Evolutionary conservation across 345 rosid genomes (phyloP).

Genomic region (Populus alba): DNA sequence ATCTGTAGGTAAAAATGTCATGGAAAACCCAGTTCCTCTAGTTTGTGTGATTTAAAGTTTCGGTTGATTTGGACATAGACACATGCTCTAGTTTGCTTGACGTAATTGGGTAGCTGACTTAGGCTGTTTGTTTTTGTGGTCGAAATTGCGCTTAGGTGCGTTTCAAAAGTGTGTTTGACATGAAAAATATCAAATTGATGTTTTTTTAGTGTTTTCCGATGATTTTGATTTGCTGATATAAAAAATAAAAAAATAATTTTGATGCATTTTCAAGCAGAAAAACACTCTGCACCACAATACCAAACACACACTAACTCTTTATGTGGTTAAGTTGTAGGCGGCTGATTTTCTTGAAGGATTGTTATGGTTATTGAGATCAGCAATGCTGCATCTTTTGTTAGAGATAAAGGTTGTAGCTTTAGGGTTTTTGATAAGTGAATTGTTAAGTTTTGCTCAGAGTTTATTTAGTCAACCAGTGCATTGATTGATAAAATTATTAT

Average conservation of each 20-base stretch:
- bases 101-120: neutral
- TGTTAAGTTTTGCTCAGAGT: neutral
- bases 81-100: neutral
- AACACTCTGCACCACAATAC: too few relatives aligned
- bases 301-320: too few relatives aligned
- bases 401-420: neutral
- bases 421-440: neutral
- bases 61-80: neutral
- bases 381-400: neutral
- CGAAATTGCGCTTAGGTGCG: too few relatives aligned
- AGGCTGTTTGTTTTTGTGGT: neutral
- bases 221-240: too few relatives aligned
- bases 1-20: neutral
- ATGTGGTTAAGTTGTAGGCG: neutral
- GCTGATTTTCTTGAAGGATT: neutral
- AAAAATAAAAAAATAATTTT: too few relatives aligned
- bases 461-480: neutral
- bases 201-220: too few relatives aligned
- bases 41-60: neutral
- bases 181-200: too few relatives aligned
- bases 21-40: neutral
- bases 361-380: neutral
- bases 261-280: too few relatives aligned
- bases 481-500: neutral
- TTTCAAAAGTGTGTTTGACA: too few relatives aligned